Percentiles rank a stretch among this genome's conserved stretches.
phyloP scores from a whole-genome alignment of 2,329 filamentous ascomycete genomes.

The Dactylonectria estremocensis region DNA sequence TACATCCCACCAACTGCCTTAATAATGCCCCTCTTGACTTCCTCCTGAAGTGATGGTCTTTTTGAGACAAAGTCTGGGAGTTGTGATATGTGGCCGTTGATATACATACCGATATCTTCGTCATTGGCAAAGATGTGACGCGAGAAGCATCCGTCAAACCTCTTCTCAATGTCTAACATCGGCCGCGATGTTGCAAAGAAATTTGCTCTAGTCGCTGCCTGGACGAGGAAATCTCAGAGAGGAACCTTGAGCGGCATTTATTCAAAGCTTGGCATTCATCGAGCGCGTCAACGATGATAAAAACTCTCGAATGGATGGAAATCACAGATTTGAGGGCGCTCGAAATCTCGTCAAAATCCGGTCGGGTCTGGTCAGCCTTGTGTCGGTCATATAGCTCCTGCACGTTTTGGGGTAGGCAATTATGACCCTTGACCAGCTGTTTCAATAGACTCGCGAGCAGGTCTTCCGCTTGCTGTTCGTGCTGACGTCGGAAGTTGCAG shows the following conservation, averaged over 20 bases:
- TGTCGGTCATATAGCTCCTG: not conserved
- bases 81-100: conserved; percentile 18
- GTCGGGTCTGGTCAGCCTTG: not conserved
- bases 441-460: too few species aligned
- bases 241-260: not conserved
- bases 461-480: too few species aligned
- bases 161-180: not conserved
- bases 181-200: conserved; percentile 12
- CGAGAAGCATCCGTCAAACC: not conserved
- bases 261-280: conserved; percentile 1
- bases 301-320: not conserved
- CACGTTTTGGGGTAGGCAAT: not conserved
- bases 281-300: conserved; percentile 23
- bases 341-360: conserved; percentile 12
- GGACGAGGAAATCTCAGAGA: conserved; percentile 24
- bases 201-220: not conserved
- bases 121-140: conserved; percentile 27
- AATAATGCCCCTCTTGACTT: conserved; percentile 14
- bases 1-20: conserved; percentile 19
- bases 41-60: conserved; percentile 16
- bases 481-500: too few species aligned
- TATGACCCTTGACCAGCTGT: too few species aligned
- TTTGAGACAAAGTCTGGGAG: conserved; percentile 15
- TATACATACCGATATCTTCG: conserved; percentile 29
- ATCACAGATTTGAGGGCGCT: conserved; percentile 18